These are phyloP conservation scores for Talaromyces sp. DNA, from an alignment of 2,329 filamentous ascomycete species.

Conservation along the genomic window DNA sequence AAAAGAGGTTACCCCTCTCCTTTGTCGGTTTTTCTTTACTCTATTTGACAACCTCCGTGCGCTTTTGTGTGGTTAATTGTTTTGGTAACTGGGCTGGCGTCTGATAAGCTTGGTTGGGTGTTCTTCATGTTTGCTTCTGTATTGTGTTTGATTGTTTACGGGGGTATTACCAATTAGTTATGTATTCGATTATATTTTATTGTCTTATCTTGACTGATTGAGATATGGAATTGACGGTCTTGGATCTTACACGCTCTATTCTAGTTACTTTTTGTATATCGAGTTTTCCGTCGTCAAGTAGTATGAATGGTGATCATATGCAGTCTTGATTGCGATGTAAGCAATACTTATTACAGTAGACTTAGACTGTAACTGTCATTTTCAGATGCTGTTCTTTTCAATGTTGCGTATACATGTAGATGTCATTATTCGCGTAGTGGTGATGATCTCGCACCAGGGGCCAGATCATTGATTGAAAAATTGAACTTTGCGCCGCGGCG, in stretches of 20 bases:
- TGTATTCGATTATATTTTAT: conserved; percentile 3
- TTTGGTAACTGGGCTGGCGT: conserved; percentile 15
- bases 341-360: too few species aligned
- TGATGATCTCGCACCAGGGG: too few species aligned
- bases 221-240: conserved; percentile 7
- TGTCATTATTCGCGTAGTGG: too few species aligned
- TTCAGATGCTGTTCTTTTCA: too few species aligned
- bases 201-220: conserved; percentile 1
- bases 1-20: background rate
- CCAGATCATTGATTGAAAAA: too few species aligned
- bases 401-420: too few species aligned
- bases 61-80: conserved; percentile 2
- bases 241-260: background rate
- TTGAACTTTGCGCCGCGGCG: too few species aligned
- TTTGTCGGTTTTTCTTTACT: background rate
- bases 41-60: conserved; percentile 1
- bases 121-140: conserved; percentile 13
- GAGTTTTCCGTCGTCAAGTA: background rate
- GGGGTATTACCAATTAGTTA: conserved; percentile 3
- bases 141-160: background rate
- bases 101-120: conserved; percentile 13
- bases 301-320: background rate
- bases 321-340: background rate
- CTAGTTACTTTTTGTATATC: background rate
- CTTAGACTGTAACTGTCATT: too few species aligned